Conservation (phyloP, 192 early-diverging fungal genomes). For the Linnemannia schmuckeri region DNA sequence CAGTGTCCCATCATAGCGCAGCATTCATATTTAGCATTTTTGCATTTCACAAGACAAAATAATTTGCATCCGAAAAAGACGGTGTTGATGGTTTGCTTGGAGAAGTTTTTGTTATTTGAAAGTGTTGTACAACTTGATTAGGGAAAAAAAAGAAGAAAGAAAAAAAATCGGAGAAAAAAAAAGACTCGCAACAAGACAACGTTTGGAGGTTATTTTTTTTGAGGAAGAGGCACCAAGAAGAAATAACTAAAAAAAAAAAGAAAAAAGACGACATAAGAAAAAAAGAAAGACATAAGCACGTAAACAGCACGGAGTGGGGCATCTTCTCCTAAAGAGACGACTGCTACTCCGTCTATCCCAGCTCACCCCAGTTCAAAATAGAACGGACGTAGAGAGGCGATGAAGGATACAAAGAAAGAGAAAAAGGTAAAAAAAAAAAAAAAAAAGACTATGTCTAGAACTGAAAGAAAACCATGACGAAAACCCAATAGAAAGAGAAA, state of each 20-base stretch:
- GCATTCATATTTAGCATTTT: neutral
- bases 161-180: neutral
- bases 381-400: neutral
- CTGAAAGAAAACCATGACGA: neutral
- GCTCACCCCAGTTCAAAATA: neutral
- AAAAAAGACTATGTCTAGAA: constrained; percentile 11
- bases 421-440: constrained; percentile 1
- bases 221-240: neutral
- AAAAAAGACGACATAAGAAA: constrained; percentile 1
- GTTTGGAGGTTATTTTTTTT: neutral
- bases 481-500: neutral
- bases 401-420: neutral
- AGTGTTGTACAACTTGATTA: constrained; percentile 6
- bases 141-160: neutral
- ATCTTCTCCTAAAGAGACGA: neutral
- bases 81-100: neutral
- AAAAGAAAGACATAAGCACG: constrained; percentile 10
- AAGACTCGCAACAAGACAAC: neutral
- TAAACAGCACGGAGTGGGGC: neutral
- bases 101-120: neutral
- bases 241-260: constrained; percentile 4
- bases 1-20: neutral
- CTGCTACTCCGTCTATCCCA: neutral
- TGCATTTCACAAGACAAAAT: neutral
- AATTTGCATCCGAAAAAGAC: too few relatives aligned